phyloP scores from a whole-genome alignment of 2,329 filamentous ascomycete genomes.

The Hypoxylon sp. region DNA sequence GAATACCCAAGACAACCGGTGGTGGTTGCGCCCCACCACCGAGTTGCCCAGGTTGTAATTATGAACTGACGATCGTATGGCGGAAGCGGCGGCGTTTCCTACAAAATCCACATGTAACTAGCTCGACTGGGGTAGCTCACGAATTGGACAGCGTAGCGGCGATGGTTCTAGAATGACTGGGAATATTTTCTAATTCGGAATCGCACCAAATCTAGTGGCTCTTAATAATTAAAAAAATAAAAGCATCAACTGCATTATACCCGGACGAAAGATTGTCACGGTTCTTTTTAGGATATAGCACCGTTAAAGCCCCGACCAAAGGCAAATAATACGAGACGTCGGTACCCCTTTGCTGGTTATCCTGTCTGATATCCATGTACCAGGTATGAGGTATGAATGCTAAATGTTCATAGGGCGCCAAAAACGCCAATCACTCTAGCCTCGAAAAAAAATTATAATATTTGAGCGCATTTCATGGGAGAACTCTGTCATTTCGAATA shows the following conservation, averaged over 20 bases:
- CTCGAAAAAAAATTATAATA: neutral
- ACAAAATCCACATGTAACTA: conserved; percentile 27
- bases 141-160: conserved; percentile 13
- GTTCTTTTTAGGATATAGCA: conserved; percentile 7
- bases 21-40: conserved; percentile 37
- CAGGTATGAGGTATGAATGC: neutral
- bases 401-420: neutral
- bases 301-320: neutral
- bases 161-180: conserved; percentile 23
- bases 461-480: neutral
- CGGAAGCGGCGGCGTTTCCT: conserved; percentile 35
- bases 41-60: conserved; percentile 22
- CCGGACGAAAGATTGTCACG: conserved; percentile 4
- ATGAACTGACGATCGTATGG: conserved; percentile 33
- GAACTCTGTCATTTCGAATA: neutral
- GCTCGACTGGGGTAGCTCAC: conserved; percentile 13
- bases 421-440: neutral
- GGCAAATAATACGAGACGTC: neutral
- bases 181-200: conserved; percentile 19
- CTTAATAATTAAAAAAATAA: conserved; percentile 16
- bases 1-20: conserved; percentile 23
- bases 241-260: neutral
- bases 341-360: neutral
- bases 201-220: conserved; percentile 19
- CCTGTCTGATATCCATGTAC: neutral